Evolutionary conservation across 306 rosid genomes (phyloP).

Genomic region (Clitoria ternatea): DNA sequence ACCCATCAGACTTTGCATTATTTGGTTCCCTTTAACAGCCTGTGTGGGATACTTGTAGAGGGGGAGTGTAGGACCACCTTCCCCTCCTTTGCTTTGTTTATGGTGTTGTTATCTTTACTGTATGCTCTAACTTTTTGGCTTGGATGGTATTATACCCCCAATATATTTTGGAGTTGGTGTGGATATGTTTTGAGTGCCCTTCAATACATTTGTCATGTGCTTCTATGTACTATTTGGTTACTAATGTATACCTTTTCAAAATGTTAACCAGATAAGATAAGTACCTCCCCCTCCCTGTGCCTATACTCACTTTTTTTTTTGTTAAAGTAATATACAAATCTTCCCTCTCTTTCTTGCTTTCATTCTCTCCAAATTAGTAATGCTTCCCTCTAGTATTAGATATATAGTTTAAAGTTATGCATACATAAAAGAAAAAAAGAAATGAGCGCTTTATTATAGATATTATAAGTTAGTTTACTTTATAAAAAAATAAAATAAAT

Average conservation of each 20-base stretch:
- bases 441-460: no score
- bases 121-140: slow-evolving; percentile 34
- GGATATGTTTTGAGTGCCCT: slow-evolving; percentile 41
- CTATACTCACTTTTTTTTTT: slow-evolving; percentile 18
- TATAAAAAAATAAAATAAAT: no score
- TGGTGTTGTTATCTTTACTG: slow-evolving; percentile 33
- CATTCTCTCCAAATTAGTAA: neutral
- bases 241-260: slow-evolving; percentile 11
- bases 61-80: slow-evolving; percentile 49
- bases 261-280: slow-evolving; percentile 29
- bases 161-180: slow-evolving; percentile 43
- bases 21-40: slow-evolving; percentile 70
- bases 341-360: neutral
- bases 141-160: slow-evolving; percentile 23
- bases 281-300: slow-evolving; percentile 48
- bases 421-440: no score
- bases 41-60: slow-evolving; percentile 48
- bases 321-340: neutral
- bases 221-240: slow-evolving; percentile 29
- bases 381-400: no score
- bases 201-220: slow-evolving; percentile 48
- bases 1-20: slow-evolving; percentile 57
- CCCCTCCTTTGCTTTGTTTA: slow-evolving; percentile 28
- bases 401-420: no score
- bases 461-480: no score